Evolutionary conservation across 257 asterid genomes (phyloP).

Genomic region (Lycium barbarum): DNA sequence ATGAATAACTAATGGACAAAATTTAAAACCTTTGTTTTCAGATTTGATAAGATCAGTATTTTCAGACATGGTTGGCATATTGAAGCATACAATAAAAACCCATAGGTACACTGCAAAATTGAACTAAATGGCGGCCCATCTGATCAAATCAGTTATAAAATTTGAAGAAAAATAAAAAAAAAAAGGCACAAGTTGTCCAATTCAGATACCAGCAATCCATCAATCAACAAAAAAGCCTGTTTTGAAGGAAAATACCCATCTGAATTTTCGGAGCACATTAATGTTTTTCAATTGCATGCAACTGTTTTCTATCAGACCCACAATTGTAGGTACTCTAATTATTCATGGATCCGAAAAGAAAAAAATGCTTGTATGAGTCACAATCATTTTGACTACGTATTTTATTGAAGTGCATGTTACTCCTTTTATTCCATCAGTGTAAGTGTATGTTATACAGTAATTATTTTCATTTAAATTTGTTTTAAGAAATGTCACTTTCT

Average conservation of each 20-base stretch:
- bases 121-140: slow-evolving; percentile 83
- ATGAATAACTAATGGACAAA: slow-evolving; percentile 47
- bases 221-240: slow-evolving; percentile 60
- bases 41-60: slow-evolving; percentile 17
- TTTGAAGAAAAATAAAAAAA: not conserved
- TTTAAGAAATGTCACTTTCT: no score
- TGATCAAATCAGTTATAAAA: slow-evolving; percentile 48
- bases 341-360: no score
- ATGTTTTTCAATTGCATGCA: slow-evolving; percentile 40
- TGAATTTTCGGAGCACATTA: slow-evolving; percentile 33
- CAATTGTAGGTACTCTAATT: not conserved
- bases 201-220: slow-evolving; percentile 49
- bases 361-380: no score
- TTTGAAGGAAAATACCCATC: slow-evolving; percentile 17
- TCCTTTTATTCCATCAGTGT: no score
- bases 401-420: no score
- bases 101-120: slow-evolving; percentile 24
- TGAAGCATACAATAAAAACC: not conserved
- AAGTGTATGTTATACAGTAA: no score
- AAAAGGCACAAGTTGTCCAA: slow-evolving; percentile 31
- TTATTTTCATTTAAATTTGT: no score
- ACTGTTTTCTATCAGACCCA: slow-evolving; percentile 27
- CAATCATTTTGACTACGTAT: no score
- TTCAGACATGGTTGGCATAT: not conserved
- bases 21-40: not conserved